Conservation (phyloP, 805 yeast species). For the Schwanniomyces pseudopolymorphus region DNA sequence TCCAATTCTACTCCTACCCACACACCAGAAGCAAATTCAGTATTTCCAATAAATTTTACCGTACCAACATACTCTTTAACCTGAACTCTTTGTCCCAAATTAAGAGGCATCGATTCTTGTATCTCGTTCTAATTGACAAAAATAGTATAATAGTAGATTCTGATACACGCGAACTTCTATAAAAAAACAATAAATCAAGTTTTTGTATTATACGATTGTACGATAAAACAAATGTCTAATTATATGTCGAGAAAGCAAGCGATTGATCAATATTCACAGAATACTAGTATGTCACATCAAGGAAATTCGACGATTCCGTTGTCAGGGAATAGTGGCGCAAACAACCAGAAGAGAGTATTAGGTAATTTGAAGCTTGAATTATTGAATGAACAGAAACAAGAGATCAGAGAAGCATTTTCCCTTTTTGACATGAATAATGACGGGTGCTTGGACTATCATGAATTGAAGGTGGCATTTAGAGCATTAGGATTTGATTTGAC, state of each 20-base stretch:
- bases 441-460: conserved; percentile 88
- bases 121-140: not conserved
- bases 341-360: conserved; percentile 18
- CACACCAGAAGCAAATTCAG: conserved; percentile 57
- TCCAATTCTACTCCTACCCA: conserved; percentile 54
- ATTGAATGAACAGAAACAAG: conserved; percentile 84
- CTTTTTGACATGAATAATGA: conserved; percentile 92
- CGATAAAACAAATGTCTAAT: not conserved
- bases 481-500: conserved; percentile 89
- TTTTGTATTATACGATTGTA: not conserved
- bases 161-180: not conserved
- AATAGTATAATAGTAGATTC: not conserved
- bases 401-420: conserved; percentile 87
- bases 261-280: conserved; percentile 1
- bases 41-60: conserved; percentile 51
- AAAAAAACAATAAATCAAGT: not conserved
- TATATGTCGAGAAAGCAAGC: conserved; percentile 1
- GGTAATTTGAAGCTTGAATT: conserved; percentile 62
- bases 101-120: not conserved
- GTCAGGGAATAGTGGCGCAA: conserved; percentile 6
- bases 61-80: conserved; percentile 44
- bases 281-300: conserved; percentile 8
- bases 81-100: conserved; percentile 30
- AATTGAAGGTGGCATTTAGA: conserved; percentile 86
- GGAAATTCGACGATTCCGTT: conserved; percentile 8